Evolutionary conservation across 352 stramenopile genomes (phyloP).

Genomic region (Globisporangium parvum): DNA sequence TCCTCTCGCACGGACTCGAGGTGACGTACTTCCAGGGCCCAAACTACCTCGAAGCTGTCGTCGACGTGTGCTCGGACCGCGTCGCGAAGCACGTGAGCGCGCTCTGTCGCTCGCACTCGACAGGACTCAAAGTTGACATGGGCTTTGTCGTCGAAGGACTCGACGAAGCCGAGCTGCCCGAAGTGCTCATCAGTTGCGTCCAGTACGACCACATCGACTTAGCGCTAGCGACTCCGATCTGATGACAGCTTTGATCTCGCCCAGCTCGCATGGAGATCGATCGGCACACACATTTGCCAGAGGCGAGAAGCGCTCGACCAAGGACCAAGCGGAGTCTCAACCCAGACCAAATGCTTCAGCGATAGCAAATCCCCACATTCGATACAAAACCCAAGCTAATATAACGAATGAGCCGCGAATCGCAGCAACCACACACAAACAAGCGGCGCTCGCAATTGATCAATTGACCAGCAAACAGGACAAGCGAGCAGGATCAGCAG

Average conservation of each 20-base stretch:
- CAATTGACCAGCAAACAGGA: no score
- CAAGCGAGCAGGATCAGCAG: no score
- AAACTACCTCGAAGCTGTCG: slow-evolving; percentile 67
- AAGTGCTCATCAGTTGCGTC: slow-evolving; percentile 74
- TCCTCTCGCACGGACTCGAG: slow-evolving; percentile 58
- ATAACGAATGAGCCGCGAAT: no score
- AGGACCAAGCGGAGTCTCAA: no score
- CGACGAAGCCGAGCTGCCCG: slow-evolving; percentile 60
- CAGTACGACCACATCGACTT: slow-evolving; percentile 78
- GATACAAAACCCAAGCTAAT: no score
- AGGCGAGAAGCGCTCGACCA: neutral
- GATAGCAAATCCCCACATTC: no score
- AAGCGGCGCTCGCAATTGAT: no score
- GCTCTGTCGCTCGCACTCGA: slow-evolving; percentile 63
- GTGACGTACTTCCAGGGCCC: slow-evolving; percentile 54
- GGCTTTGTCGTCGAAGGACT: slow-evolving; percentile 77
- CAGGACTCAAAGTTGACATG: slow-evolving; percentile 66
- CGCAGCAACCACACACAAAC: no score
- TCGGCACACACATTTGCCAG: no score
- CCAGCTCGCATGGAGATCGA: neutral
- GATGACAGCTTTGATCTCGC: neutral
- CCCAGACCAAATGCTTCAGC: neutral
- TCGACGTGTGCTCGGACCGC: slow-evolving; percentile 71
- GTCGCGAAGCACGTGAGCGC: slow-evolving; percentile 76
- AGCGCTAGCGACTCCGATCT: slow-evolving; percentile 42